Evolutionary conservation across 805 yeast species (phyloP).

Genomic region (Candida pseudofarinosa): DNA sequence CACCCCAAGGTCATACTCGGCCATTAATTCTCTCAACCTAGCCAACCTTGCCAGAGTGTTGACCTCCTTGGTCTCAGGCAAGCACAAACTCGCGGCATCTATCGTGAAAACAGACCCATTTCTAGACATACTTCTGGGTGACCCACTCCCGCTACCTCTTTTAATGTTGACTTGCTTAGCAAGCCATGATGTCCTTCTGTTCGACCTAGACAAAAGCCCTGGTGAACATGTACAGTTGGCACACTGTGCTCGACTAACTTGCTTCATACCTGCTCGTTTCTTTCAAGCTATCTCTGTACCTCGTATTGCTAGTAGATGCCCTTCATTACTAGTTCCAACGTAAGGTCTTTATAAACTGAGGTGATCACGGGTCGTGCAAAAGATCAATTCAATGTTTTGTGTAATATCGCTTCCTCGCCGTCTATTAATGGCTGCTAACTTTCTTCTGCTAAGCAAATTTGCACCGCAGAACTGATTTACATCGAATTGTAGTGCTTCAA

Average conservation of each 20-base stretch:
- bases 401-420: slow-evolving; percentile 2
- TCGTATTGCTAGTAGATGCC: background rate
- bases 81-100: slow-evolving; percentile 39
- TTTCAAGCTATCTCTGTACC: background rate
- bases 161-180: slow-evolving; percentile 39
- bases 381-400: no score
- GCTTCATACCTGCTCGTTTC: slow-evolving; percentile 15
- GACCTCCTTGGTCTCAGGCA: slow-evolving; percentile 42
- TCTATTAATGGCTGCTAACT: background rate
- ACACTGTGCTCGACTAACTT: slow-evolving; percentile 47
- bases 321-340: no score
- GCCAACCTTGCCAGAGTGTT: slow-evolving; percentile 65
- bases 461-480: background rate
- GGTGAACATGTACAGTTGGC: slow-evolving; percentile 82
- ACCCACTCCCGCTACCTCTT: slow-evolving; percentile 18
- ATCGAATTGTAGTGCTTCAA: no score
- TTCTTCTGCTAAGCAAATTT: background rate
- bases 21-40: slow-evolving; percentile 56
- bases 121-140: slow-evolving; percentile 28
- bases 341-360: no score
- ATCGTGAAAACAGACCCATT: slow-evolving; percentile 40
- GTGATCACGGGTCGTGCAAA: no score
- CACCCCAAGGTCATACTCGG: slow-evolving; percentile 42
- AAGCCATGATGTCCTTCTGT: slow-evolving; percentile 53
- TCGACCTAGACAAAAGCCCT: slow-evolving; percentile 66